phyloP scores from a whole-genome alignment of 345 rosid genomes.

The Citrus sp. region DNA sequence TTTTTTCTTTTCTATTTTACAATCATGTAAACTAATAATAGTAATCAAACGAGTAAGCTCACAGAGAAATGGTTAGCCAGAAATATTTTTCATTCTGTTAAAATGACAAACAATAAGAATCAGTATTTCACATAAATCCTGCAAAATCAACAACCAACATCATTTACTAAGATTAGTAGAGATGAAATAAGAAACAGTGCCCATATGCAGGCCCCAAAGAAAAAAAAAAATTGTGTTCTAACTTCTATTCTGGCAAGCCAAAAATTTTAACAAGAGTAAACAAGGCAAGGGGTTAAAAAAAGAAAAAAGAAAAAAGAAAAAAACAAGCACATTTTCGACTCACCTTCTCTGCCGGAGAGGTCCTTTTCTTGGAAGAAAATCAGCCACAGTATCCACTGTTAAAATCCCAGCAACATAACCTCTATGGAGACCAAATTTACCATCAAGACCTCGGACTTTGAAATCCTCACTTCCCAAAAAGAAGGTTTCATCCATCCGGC shows the following conservation, averaged over 20 bases:
- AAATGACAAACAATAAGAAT: background rate
- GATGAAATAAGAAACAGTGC: background rate
- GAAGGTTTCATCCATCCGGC: constrained; percentile 47
- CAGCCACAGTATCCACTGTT: constrained; percentile 83
- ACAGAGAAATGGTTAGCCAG: background rate
- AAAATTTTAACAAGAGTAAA: background rate
- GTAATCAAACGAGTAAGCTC: background rate
- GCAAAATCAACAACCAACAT: background rate
- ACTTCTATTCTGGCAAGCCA: background rate
- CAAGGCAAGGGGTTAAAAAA: background rate
- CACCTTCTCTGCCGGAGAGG: constrained; percentile 76
- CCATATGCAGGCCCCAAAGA: background rate
- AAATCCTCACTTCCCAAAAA: constrained; percentile 61
- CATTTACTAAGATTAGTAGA: background rate
- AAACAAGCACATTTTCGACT: constrained; percentile 1
- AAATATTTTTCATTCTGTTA: background rate
- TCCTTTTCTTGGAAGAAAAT: constrained; percentile 88
- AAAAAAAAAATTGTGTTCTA: background rate
- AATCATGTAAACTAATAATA: background rate
- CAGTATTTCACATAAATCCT: background rate
- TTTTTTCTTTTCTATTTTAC: background rate
- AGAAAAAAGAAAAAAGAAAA: background rate
- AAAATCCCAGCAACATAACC: constrained; percentile 88
- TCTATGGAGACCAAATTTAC: constrained; percentile 53
- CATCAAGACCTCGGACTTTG: constrained; percentile 70